These are phyloP conservation scores for Tardiomyces blankii DNA, from an alignment of 1,139 yeast species.

Conservation along the genomic window DNA sequence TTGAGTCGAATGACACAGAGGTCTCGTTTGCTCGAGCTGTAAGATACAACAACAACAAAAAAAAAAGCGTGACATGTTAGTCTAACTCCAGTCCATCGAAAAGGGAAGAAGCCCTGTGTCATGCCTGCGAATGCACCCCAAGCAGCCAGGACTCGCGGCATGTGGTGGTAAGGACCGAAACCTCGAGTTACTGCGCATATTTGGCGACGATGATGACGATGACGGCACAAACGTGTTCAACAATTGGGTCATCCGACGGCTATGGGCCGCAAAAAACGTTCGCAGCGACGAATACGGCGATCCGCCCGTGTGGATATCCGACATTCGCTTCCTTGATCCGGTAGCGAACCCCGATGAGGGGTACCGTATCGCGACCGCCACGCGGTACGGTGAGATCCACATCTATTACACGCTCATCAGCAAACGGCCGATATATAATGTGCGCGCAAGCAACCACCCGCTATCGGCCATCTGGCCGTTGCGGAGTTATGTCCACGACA, in stretches of 20 bases:
- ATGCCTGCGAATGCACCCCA: conserved; percentile 26
- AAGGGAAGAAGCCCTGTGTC: conserved; percentile 27
- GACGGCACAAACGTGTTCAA: background rate
- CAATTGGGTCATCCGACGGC: background rate
- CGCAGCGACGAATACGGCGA: conserved; percentile 1
- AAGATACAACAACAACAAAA: background rate
- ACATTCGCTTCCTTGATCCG: conserved; percentile 21
- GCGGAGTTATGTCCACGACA: background rate
- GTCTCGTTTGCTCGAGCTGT: background rate
- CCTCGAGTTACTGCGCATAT: conserved; percentile 21
- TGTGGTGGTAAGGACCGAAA: conserved; percentile 38
- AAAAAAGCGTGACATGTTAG: too few species aligned
- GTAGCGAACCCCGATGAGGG: conserved; percentile 16
- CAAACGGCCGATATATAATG: conserved; percentile 19
- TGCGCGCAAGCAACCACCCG: conserved; percentile 20
- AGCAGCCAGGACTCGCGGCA: conserved; percentile 23
- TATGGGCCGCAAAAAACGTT: background rate
- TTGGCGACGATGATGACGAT: conserved; percentile 5
- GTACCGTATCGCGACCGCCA: conserved; percentile 21
- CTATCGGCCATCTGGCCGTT: conserved; percentile 14
- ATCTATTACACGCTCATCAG: conserved; percentile 21
- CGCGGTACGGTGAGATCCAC: conserved; percentile 24
- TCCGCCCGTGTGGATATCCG: conserved; percentile 25
- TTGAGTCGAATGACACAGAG: conserved; percentile 24
- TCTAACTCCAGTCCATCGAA: conserved; percentile 15